Evolutionary conservation across 2,329 filamentous ascomycete genomes (phyloP).

Genomic region (Massarina eburnea): DNA sequence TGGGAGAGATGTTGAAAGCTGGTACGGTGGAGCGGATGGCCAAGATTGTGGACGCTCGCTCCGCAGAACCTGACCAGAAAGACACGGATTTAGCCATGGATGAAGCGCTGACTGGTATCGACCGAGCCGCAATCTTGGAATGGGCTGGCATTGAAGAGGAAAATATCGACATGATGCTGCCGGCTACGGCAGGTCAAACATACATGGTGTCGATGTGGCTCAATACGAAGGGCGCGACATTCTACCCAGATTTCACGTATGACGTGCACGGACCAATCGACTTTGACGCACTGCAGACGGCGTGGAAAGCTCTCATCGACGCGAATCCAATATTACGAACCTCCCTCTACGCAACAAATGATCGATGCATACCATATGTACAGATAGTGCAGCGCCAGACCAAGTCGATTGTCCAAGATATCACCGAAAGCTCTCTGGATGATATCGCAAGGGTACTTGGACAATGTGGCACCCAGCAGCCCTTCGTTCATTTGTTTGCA

Average conservation of each 20-base stretch:
- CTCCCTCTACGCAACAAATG: conserved; percentile 58
- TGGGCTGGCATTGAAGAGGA: conserved; percentile 45
- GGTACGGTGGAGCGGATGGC: conserved; percentile 68
- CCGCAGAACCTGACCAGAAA: background rate
- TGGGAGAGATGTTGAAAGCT: conserved; percentile 71
- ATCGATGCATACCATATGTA: conserved; percentile 56
- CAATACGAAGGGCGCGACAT: conserved; percentile 64
- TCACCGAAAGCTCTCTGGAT: conserved; percentile 19
- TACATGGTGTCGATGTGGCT: conserved; percentile 82
- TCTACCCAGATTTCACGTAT: conserved; percentile 74
- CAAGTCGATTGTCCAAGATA: conserved; percentile 34
- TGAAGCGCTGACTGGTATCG: conserved; percentile 41
- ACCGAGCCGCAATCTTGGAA: conserved; percentile 44
- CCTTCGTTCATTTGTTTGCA: conserved; percentile 42
- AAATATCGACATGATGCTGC: conserved; percentile 61
- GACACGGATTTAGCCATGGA: conserved; percentile 8
- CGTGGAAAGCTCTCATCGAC: conserved; percentile 63
- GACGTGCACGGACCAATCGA: conserved; percentile 47
- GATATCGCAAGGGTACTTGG: background rate
- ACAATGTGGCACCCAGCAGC: conserved; percentile 19
- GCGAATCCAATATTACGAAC: conserved; percentile 70
- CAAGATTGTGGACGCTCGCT: conserved; percentile 26
- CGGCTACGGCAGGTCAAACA: conserved; percentile 73
- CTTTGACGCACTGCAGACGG: conserved; percentile 49
- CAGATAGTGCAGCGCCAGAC: conserved; percentile 61